A percentile compares a stretch with the other conserved stretches of the same genome.
phyloP scores from a whole-genome alignment of 2,329 filamentous ascomycete genomes.

The Aquanectria penicillioides region DNA sequence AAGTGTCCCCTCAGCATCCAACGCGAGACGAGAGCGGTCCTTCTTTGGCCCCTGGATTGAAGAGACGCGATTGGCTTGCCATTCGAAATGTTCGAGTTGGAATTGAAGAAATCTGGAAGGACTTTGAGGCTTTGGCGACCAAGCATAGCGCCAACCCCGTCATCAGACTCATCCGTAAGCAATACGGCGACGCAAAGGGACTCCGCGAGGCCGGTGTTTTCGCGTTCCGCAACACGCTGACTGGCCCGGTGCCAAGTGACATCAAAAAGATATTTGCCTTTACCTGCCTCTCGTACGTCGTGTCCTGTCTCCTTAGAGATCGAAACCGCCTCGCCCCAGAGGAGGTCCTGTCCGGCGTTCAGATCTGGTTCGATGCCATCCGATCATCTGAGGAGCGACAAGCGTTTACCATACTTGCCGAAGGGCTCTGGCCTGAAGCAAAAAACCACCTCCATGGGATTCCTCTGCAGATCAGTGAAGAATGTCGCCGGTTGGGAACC shows the following conservation, averaged over 20 bases:
- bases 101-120: constrained; percentile 17
- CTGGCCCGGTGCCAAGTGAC: not conserved
- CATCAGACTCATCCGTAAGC: constrained; percentile 14
- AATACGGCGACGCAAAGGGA: constrained; percentile 19
- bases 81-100: constrained; percentile 17
- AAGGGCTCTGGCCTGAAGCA: constrained; percentile 31
- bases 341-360: constrained; percentile 24
- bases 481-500: not conserved
- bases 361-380: constrained; percentile 27
- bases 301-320: constrained; percentile 12
- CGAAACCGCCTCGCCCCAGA: not conserved
- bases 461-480: not conserved
- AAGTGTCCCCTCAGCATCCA: not conserved
- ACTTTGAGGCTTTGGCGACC: constrained; percentile 1
- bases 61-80: constrained; percentile 8
- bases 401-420: constrained; percentile 16
- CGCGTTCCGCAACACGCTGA: constrained; percentile 31
- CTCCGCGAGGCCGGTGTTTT: constrained; percentile 27
- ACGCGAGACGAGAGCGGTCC: not conserved
- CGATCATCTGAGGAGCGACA: constrained; percentile 9
- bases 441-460: constrained; percentile 15
- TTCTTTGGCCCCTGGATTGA: not conserved
- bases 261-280: constrained; percentile 30
- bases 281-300: constrained; percentile 32
- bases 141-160: not conserved